These are phyloP conservation scores for Gardenia jasminoides DNA, from an alignment of 257 asterid genomes.

Conservation along the genomic window DNA sequence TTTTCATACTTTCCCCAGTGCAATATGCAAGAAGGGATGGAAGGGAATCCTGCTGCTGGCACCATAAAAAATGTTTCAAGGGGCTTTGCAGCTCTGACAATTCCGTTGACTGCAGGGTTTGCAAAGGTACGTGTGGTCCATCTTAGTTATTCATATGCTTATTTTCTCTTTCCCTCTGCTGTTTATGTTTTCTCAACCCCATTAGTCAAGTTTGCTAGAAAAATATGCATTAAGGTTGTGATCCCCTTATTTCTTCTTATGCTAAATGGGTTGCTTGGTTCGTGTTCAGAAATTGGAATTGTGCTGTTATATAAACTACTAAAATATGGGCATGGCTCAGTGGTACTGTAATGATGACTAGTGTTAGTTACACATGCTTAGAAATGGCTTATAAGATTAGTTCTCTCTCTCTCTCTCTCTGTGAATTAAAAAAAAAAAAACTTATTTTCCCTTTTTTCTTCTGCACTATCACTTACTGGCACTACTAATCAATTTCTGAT, in stretches of 20 bases:
- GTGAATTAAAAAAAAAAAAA: no score
- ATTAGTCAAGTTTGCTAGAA: background rate
- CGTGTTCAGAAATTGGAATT: no score
- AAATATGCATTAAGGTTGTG: background rate
- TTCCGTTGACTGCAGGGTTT: constrained; percentile 71
- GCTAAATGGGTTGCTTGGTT: no score
- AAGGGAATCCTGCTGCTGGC: constrained; percentile 67
- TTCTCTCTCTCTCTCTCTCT: no score
- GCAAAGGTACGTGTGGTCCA: constrained; percentile 54
- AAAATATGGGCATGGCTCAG: no score
- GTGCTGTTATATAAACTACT: no score
- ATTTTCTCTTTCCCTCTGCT: background rate
- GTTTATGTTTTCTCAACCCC: background rate
- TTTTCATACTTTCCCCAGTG: constrained; percentile 37
- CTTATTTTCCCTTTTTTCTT: no score
- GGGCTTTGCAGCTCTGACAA: constrained; percentile 66
- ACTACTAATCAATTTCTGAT: no score
- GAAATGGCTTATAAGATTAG: no score
- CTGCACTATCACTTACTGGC: no score
- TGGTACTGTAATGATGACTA: no score
- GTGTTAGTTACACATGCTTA: no score
- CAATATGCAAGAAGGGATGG: constrained; percentile 90
- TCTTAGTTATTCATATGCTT: background rate
- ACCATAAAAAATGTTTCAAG: constrained; percentile 72
- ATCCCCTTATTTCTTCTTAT: background rate